Evolutionary conservation across 164 flowering plant genomes (phyloP), one percentile per base, ranked within the genome.

Genomic region (Vitis cinerea): DNA sequence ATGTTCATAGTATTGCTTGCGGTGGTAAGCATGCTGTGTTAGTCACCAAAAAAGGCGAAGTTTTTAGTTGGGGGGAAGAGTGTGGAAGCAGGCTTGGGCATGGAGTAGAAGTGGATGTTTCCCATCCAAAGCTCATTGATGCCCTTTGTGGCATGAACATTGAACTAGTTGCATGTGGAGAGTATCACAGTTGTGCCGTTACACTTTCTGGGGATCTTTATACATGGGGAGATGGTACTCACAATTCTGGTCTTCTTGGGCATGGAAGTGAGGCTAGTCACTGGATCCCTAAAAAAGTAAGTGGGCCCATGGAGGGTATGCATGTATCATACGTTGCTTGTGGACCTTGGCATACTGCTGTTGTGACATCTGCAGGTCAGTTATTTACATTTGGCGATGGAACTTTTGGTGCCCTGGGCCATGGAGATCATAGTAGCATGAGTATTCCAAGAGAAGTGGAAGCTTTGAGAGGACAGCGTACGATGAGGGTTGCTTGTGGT

Each of bases 371-470:
- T 70, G 68, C 87, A 27, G 98, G 98, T 19, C 88, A 84, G 74
- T 76, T 95, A 74, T 91, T 93, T 74, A 93, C 99, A 49, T 95
- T 95, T 86, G 99, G 99, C 62, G 99, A 93, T 74, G 99, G 99
- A 61, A 87, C 92, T 63, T 95, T 95, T 82, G 99, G 99, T 54
- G 96, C 87, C 61, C 78, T 95, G 12, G 99, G 99, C 27, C 98
- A 95, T 75, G 99, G 99, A 63, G 88, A 89, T 76, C 85, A 73
- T 52, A 65, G 54, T 63, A 80, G 85, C 77, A 72, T 75, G 48
- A 77, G 49, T 64, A 65, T 75, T 69, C 99, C 98, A 12, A 82
- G 92, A 66, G 96, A 90, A 81, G 97, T 95, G 57, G 90, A 87
- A 67, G 53, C 85, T 61, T 80, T 95, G 60, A 85, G 65, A 75